Evolutionary conservation across 352 stramenopile species (phyloP).

Genomic region (Pythium scleroteichum): DNA sequence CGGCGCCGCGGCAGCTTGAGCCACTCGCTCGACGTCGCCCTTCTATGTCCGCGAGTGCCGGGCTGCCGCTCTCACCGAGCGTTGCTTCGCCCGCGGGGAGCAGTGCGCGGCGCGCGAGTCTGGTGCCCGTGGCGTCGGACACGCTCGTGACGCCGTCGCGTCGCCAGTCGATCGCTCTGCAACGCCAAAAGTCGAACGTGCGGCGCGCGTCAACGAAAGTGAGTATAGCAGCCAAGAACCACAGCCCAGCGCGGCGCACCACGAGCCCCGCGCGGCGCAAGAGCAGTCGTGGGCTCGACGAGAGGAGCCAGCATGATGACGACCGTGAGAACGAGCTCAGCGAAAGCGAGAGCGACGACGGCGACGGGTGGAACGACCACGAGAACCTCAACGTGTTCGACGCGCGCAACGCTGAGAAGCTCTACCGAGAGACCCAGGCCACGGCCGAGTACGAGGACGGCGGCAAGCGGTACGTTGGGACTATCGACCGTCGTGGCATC

Average conservation of each 20-base stretch:
- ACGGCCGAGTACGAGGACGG: constrained; percentile 46
- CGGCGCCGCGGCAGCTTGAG: constrained; percentile 29
- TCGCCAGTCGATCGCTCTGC: constrained; percentile 20
- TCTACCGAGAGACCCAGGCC: constrained; percentile 32
- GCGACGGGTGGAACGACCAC: constrained; percentile 11
- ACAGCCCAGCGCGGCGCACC: not conserved
- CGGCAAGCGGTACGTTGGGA: constrained; percentile 39
- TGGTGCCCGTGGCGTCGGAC: not conserved
- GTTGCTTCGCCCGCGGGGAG: no score
- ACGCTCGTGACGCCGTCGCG: not conserved
- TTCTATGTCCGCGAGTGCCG: not conserved
- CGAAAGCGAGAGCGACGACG: constrained; percentile 11
- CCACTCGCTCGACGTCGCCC: constrained; percentile 14
- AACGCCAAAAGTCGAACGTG: constrained; percentile 8
- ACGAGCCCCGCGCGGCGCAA: constrained; percentile 3
- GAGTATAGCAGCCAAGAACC: not conserved
- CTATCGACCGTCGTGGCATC: constrained; percentile 58
- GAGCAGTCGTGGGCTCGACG: not conserved
- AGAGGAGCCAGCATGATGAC: not conserved
- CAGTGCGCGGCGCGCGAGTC: not conserved
- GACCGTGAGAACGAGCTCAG: not conserved
- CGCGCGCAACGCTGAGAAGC: constrained; percentile 25
- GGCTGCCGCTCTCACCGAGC: constrained; percentile 10
- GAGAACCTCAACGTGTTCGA: constrained; percentile 30
- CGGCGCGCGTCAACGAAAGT: constrained; percentile 7